A percentile compares a stretch with the other conserved stretches of the same genome.
Conservation (phyloP, 768 basidiomycete species). For the Boletus pseudopeckii region DNA sequence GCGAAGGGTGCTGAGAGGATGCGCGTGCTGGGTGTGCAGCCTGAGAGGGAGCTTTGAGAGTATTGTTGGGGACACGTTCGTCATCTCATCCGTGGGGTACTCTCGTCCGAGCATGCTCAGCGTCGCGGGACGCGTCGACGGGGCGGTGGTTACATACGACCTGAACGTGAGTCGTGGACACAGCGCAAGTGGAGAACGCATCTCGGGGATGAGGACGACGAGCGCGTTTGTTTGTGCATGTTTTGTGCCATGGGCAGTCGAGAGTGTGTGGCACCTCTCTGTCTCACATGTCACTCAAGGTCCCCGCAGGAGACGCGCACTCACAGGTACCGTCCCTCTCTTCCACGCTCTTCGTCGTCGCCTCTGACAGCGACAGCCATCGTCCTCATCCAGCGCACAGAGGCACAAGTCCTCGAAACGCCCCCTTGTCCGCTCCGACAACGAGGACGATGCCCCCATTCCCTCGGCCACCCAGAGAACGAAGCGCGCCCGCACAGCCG, state of each 20-base stretch:
- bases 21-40: slow-evolving; percentile 71
- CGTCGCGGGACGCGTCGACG: slow-evolving; percentile 10
- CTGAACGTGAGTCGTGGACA: slow-evolving; percentile 5
- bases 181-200: slow-evolving; percentile 13
- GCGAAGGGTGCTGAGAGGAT: slow-evolving; percentile 87
- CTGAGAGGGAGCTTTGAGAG: slow-evolving; percentile 73
- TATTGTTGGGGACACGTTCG: slow-evolving; percentile 86
- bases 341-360: background rate
- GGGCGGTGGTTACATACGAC: slow-evolving; percentile 12
- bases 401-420: slow-evolving; percentile 27
- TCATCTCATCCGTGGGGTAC: slow-evolving; percentile 74
- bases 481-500: slow-evolving; percentile 27
- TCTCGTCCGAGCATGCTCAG: slow-evolving; percentile 57
- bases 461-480: slow-evolving; percentile 45
- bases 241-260: slow-evolving; percentile 1
- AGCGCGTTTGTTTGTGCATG: slow-evolving; percentile 22
- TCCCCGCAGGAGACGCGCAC: slow-evolving; percentile 4
- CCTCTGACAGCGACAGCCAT: slow-evolving; percentile 19
- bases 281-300: slow-evolving; percentile 17
- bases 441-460: slow-evolving; percentile 44
- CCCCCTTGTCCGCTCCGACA: slow-evolving; percentile 34
- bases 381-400: slow-evolving; percentile 8
- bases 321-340: slow-evolving; percentile 21
- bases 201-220: slow-evolving; percentile 3
- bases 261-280: slow-evolving; percentile 1